phyloP scores from a whole-genome alignment of 805 yeast genomes.

The Sugiyamaella chiloensis region DNA sequence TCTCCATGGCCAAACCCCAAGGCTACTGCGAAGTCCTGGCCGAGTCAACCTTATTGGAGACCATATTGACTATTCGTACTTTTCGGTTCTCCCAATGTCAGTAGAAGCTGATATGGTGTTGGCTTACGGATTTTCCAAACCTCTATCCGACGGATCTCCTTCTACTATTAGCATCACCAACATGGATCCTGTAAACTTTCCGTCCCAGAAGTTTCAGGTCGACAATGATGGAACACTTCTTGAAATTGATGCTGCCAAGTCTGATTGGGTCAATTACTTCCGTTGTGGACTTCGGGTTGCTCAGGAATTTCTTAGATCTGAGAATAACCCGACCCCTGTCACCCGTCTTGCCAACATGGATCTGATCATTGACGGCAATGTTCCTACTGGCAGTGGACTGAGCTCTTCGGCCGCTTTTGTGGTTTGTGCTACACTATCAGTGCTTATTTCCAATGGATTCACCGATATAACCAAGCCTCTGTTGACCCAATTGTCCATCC shows the following conservation, averaged over 20 bases:
- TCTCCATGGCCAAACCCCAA: slow-evolving; percentile 32
- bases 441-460: slow-evolving; percentile 52
- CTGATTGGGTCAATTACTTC: slow-evolving; percentile 68
- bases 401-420: slow-evolving; percentile 72
- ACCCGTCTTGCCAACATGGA: slow-evolving; percentile 44
- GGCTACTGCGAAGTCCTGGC: slow-evolving; percentile 67
- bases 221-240: slow-evolving; percentile 26
- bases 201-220: slow-evolving; percentile 17
- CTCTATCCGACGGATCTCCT: slow-evolving; percentile 27
- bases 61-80: slow-evolving; percentile 67
- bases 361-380: slow-evolving; percentile 57
- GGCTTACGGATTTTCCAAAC: slow-evolving; percentile 34
- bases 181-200: slow-evolving; percentile 30
- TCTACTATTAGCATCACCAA: slow-evolving; percentile 32
- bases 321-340: slow-evolving; percentile 15
- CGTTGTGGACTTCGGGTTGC: slow-evolving; percentile 64
- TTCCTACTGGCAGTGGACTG: slow-evolving; percentile 71
- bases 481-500: slow-evolving; percentile 57
- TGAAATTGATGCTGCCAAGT: slow-evolving; percentile 47
- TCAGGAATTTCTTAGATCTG: slow-evolving; percentile 43
- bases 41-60: slow-evolving; percentile 74
- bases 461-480: slow-evolving; percentile 45
- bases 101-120: slow-evolving; percentile 59
- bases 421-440: slow-evolving; percentile 58
- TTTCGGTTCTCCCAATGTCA: slow-evolving; percentile 71